These are phyloP conservation scores for Psophocarpus tetragonolobus DNA, from an alignment of 306 rosid genomes.

Conservation along the genomic window DNA sequence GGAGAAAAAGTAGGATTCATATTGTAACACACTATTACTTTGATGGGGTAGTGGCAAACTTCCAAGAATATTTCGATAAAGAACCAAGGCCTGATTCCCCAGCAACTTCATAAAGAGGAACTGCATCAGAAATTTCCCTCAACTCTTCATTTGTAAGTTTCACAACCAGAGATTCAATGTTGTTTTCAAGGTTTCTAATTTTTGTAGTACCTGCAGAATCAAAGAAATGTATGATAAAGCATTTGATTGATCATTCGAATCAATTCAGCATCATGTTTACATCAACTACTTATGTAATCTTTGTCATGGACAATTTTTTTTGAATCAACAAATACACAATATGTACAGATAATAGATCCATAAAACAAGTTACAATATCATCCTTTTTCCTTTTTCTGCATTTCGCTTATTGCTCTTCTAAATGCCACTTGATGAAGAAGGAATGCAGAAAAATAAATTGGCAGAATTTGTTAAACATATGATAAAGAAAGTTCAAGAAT, in stretches of 20 bases:
- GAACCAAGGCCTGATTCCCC: slow-evolving; percentile 46
- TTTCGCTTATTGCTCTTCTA: too few species aligned
- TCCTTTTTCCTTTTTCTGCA: background rate
- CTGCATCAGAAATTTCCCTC: slow-evolving; percentile 58
- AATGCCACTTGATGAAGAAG: too few species aligned
- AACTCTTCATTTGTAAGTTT: slow-evolving; percentile 57
- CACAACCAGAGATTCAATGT: slow-evolving; percentile 56
- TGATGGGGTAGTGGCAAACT: slow-evolving; percentile 55
- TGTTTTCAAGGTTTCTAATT: slow-evolving; percentile 56
- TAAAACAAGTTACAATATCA: background rate
- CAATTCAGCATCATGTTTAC: slow-evolving; percentile 10
- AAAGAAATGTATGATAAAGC: slow-evolving; percentile 18
- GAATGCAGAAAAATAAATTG: background rate
- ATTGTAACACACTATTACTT: slow-evolving; percentile 30
- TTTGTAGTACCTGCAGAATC: slow-evolving; percentile 59
- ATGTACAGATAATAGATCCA: background rate
- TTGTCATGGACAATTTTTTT: background rate
- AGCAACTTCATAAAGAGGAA: slow-evolving; percentile 53
- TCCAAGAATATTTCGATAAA: slow-evolving; percentile 43
- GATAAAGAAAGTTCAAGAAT: slow-evolving; percentile 3
- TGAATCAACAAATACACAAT: background rate
- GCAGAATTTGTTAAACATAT: background rate
- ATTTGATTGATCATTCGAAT: background rate
- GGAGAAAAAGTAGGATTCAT: background rate
- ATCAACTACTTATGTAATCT: background rate